A percentile compares a stretch with the other conserved stretches of the same genome.
phyloP scores from a whole-genome alignment of 2,329 filamentous ascomycete species.

The Ceratocystiopsis sp. region DNA sequence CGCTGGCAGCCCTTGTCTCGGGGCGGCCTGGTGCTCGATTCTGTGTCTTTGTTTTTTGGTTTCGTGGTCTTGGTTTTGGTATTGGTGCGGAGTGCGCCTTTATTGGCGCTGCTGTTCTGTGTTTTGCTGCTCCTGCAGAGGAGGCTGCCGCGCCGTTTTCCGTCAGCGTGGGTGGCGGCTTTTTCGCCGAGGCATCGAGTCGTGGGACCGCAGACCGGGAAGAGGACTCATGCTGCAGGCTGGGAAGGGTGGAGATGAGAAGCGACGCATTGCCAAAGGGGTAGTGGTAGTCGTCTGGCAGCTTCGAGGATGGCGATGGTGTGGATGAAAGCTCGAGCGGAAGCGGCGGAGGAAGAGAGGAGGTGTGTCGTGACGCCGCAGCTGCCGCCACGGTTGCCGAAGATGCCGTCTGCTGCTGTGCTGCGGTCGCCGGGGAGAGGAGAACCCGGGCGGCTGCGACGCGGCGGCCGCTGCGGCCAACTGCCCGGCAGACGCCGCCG shows the following conservation, averaged over 20 bases:
- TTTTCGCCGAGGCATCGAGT: too few relatives aligned
- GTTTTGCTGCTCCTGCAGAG: too few relatives aligned
- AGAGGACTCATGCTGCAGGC: neutral
- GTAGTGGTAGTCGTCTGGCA: conserved; percentile 7
- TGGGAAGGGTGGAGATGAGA: conserved; percentile 7
- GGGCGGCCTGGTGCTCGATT: too few relatives aligned
- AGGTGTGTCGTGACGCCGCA: neutral
- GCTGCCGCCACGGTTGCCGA: neutral
- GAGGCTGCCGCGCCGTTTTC: too few relatives aligned
- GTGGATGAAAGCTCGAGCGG: neutral
- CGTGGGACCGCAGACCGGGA: neutral
- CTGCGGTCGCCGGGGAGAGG: neutral
- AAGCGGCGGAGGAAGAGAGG: neutral
- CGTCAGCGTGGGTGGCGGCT: too few relatives aligned
- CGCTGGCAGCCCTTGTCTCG: too few relatives aligned
- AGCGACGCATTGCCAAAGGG: conserved; percentile 10
- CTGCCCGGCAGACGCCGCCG: neutral
- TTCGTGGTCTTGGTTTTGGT: too few relatives aligned
- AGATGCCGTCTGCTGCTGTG: neutral
- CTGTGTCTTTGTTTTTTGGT: too few relatives aligned
- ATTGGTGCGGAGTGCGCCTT: too few relatives aligned
- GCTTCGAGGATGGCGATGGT: neutral
- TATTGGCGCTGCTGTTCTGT: too few relatives aligned
- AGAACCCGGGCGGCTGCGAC: neutral
- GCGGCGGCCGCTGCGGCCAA: neutral